Evolutionary conservation across 306 rosid genomes (phyloP).

Genomic region (Prunus mongolica): DNA sequence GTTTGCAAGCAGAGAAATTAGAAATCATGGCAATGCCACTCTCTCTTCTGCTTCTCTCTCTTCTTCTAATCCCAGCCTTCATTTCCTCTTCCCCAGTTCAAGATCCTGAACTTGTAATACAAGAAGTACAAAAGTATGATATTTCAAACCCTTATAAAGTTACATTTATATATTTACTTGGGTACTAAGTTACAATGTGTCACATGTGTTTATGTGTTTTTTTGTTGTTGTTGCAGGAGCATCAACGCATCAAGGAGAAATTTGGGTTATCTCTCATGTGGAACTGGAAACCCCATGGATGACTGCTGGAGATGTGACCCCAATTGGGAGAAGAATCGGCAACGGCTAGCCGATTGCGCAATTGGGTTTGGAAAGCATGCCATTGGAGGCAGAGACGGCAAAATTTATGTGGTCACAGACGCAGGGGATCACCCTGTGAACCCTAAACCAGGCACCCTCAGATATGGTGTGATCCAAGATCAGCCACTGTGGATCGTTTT

Average conservation of each 20-base stretch:
- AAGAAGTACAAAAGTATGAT: conserved; percentile 60
- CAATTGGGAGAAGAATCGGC: conserved; percentile 68
- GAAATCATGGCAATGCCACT: conserved; percentile 53
- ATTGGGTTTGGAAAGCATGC: conserved; percentile 86
- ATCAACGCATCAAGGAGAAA: conserved; percentile 61
- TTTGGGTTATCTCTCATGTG: conserved; percentile 69
- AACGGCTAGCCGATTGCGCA: conserved; percentile 69
- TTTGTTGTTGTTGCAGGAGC: conserved; percentile 46
- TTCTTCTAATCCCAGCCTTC: conserved; percentile 34
- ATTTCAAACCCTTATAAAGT: background rate
- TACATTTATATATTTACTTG: background rate
- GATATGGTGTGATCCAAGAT: conserved; percentile 72
- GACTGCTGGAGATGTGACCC: conserved; percentile 94
- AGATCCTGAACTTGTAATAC: conserved; percentile 57
- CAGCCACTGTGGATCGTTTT: conserved; percentile 84
- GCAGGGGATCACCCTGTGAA: conserved; percentile 62
- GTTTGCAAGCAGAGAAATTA: background rate
- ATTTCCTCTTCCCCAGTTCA: conserved; percentile 54
- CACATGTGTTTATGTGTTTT: background rate
- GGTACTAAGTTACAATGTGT: background rate
- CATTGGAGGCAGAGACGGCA: conserved; percentile 83
- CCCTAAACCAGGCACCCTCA: conserved; percentile 73
- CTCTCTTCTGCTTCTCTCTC: conserved; percentile 26
- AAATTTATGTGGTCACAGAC: conserved; percentile 68
- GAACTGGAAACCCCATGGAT: conserved; percentile 75